phyloP scores from a whole-genome alignment of 331 rosid genomes.

The Prunus yedoensis region DNA sequence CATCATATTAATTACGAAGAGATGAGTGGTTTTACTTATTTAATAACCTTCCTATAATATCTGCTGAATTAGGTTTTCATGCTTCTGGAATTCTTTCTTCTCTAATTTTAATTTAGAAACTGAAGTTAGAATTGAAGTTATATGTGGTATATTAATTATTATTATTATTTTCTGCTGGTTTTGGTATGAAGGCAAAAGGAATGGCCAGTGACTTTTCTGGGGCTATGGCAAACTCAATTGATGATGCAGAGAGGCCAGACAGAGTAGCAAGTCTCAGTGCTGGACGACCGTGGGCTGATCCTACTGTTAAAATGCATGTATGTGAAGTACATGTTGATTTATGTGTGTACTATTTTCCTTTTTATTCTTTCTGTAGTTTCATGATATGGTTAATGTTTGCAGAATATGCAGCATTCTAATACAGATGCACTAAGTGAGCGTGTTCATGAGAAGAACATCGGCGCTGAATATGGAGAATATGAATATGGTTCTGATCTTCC shows the following conservation, averaged over 20 bases:
- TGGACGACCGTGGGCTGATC: constrained; percentile 28
- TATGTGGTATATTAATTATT: not conserved
- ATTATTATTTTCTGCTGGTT: not conserved
- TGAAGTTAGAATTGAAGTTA: not conserved
- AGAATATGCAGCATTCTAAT: constrained; percentile 56
- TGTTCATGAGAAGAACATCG: constrained; percentile 61
- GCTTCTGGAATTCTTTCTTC: not conserved
- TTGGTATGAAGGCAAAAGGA: constrained; percentile 59
- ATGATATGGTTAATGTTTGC: constrained; percentile 33
- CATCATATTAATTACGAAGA: not conserved
- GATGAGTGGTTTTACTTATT: constrained; percentile 6
- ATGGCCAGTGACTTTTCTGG: constrained; percentile 53
- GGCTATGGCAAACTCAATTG: constrained; percentile 46
- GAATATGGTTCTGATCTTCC: constrained; percentile 61
- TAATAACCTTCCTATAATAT: not conserved
- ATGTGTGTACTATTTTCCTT: not conserved
- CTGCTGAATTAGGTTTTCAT: not conserved
- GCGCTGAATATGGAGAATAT: constrained; percentile 51
- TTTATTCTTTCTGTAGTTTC: constrained; percentile 14
- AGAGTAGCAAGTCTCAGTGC: too few relatives aligned
- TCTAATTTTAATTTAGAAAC: not conserved
- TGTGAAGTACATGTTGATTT: constrained; percentile 28
- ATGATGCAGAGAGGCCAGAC: constrained; percentile 17
- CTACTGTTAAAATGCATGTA: constrained; percentile 55
- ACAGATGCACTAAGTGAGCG: constrained; percentile 53